These are phyloP conservation scores for Phyllosticta ampelicida DNA, from an alignment of 2,329 filamentous ascomycete species.

Conservation along the genomic window DNA sequence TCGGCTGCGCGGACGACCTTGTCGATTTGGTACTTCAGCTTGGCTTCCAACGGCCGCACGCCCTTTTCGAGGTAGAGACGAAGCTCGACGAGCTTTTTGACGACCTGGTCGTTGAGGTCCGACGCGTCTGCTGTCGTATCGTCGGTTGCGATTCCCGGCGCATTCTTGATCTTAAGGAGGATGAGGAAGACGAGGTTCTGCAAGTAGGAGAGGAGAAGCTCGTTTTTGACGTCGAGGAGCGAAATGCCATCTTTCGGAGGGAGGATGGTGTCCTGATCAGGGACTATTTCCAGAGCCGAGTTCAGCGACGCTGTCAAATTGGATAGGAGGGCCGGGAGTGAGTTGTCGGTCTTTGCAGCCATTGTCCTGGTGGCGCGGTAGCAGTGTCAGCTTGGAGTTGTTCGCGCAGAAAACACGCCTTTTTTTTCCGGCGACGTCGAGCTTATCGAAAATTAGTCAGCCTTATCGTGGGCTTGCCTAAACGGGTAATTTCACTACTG, in stretches of 20 bases:
- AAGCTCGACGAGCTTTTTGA: constrained; percentile 80
- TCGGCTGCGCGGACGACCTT: constrained; percentile 84
- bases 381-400: not conserved
- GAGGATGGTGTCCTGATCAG: constrained; percentile 40
- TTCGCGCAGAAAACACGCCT: not conserved
- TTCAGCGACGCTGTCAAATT: constrained; percentile 51
- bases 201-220: constrained; percentile 90
- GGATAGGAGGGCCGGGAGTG: constrained; percentile 29
- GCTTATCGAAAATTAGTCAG: not conserved
- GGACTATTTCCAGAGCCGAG: constrained; percentile 41
- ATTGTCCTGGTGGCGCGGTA: not conserved
- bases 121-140: constrained; percentile 27
- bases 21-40: constrained; percentile 90
- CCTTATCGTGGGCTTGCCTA: not conserved
- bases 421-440: not conserved
- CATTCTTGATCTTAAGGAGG: constrained; percentile 54
- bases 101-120: constrained; percentile 51
- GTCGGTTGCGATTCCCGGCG: constrained; percentile 21
- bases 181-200: constrained; percentile 89
- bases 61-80: constrained; percentile 91
- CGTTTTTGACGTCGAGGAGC: constrained; percentile 89
- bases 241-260: constrained; percentile 83
- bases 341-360: constrained; percentile 22
- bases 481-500: not conserved
- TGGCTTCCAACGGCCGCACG: constrained; percentile 77